phyloP scores from a whole-genome alignment of 2,329 filamentous ascomycete genomes.

The Penicillium concentricum region DNA sequence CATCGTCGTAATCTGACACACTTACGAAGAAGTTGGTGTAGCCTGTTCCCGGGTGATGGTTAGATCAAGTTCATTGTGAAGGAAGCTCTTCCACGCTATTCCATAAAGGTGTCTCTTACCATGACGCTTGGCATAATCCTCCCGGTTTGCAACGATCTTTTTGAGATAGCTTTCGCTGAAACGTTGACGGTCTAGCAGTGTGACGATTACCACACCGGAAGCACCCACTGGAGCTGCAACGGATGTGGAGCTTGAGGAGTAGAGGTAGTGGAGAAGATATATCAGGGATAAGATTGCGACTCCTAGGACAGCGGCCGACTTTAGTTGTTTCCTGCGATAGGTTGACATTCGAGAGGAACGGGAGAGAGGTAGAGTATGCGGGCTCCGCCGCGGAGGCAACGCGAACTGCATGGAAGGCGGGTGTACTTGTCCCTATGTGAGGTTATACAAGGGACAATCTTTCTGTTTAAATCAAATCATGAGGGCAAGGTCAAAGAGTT shows the following conservation, averaged over 20 bases:
- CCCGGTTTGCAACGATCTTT: constrained; percentile 76
- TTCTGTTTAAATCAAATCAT: constrained; percentile 3
- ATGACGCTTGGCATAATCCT: constrained; percentile 80
- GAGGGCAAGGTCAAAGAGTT: neutral
- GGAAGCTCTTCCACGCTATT: neutral
- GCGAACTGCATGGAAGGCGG: constrained; percentile 75
- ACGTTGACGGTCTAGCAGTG: constrained; percentile 69
- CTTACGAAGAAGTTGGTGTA: constrained; percentile 83
- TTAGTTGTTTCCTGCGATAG: constrained; percentile 61
- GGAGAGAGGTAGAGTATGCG: constrained; percentile 69
- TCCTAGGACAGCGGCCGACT: constrained; percentile 56
- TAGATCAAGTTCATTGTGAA: neutral
- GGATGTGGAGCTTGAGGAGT: constrained; percentile 30
- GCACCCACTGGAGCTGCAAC: constrained; percentile 30
- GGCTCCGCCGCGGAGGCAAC: constrained; percentile 80
- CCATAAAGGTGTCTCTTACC: constrained; percentile 55
- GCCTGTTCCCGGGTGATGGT: constrained; percentile 51
- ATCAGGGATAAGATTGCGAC: constrained; percentile 59
- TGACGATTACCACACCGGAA: constrained; percentile 72
- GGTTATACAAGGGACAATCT: constrained; percentile 12
- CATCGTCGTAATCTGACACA: constrained; percentile 65
- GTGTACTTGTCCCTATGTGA: constrained; percentile 20
- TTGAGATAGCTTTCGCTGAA: constrained; percentile 67
- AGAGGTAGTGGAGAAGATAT: constrained; percentile 56
- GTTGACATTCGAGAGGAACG: constrained; percentile 43